phyloP scores from a whole-genome alignment of 106 monocot genomes.

The Allium cepa region DNA sequence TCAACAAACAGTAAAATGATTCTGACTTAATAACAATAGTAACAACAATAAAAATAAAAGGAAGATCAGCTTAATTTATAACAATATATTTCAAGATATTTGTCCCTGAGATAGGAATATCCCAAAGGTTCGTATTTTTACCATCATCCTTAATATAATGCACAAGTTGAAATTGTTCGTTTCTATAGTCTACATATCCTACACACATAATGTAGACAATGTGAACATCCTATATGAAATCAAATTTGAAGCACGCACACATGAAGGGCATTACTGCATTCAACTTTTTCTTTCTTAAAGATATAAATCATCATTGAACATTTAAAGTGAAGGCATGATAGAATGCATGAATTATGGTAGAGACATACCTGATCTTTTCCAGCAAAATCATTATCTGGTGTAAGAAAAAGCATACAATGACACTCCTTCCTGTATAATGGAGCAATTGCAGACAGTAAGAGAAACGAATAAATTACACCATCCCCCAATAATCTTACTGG shows the following conservation, averaged over 20 bases:
- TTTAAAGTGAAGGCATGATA: not conserved
- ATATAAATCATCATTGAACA: not conserved
- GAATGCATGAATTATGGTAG: not conserved
- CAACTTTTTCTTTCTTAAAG: not conserved
- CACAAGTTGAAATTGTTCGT: not conserved
- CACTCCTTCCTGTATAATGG: conserved; percentile 87
- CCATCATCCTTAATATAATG: too few species aligned
- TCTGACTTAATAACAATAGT: not conserved
- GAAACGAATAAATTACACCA: too few species aligned
- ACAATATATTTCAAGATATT: not conserved
- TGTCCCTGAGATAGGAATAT: not conserved
- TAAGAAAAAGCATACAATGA: conserved; percentile 99
- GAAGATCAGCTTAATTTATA: not conserved
- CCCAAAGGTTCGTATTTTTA: too few species aligned
- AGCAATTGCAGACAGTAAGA: not conserved
- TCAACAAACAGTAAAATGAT: not conserved
- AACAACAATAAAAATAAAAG: not conserved
- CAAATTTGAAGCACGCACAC: too few species aligned
- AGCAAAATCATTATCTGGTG: conserved; percentile 94
- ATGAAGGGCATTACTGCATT: too few species aligned
- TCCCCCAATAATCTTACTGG: too few species aligned
- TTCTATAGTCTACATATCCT: not conserved
- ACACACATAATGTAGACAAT: not conserved
- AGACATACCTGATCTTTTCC: conserved; percentile 75
- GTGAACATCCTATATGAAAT: not conserved